Percentiles rank a stretch among this genome's conserved stretches.
Conservation (phyloP, 2,329 filamentous ascomycete genomes). For the Penicillium hordei region DNA sequence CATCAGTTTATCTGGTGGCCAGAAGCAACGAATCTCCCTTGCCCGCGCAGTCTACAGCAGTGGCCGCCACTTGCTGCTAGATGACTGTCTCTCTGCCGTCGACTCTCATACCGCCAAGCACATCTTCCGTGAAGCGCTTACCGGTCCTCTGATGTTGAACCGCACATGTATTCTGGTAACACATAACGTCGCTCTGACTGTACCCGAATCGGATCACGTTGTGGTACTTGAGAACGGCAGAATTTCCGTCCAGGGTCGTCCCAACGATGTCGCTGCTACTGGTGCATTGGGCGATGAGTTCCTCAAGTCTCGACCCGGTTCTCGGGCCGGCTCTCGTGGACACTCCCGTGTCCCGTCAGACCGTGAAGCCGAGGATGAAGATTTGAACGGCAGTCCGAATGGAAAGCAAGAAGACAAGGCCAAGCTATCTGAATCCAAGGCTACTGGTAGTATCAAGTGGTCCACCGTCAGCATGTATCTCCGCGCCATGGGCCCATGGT, state of each 20-base stretch:
- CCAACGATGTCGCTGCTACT: conserved; percentile 76
- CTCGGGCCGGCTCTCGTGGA: conserved; percentile 67
- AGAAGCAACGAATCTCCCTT: conserved; percentile 95
- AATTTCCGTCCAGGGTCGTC: conserved; percentile 71
- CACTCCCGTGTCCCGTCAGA: conserved; percentile 78
- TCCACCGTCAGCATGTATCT: conserved; percentile 84
- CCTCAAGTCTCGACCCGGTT: conserved; percentile 69
- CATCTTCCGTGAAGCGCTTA: conserved; percentile 93
- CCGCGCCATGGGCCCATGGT: conserved; percentile 89
- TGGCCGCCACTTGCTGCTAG: conserved; percentile 83
- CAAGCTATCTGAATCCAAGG: conserved; percentile 70
- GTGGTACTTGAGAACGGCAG: conserved; percentile 87
- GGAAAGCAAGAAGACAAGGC: conserved; percentile 50
- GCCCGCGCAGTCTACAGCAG: conserved; percentile 97
- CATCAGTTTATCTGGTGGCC: conserved; percentile 91
- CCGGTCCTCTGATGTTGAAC: conserved; percentile 80
- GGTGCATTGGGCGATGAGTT: conserved; percentile 87
- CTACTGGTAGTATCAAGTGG: conserved; percentile 83
- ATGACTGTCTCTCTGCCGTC: conserved; percentile 94
- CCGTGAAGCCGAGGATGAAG: conserved; percentile 56
- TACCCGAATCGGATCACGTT: conserved; percentile 75
- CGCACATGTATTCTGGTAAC: conserved; percentile 94
- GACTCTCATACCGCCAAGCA: conserved; percentile 97
- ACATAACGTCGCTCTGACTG: conserved; percentile 87
- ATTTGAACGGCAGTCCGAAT: conserved; percentile 46